Conservation (phyloP, 768 basidiomycete genomes). For the Sistotremastrum niveocremeum region DNA sequence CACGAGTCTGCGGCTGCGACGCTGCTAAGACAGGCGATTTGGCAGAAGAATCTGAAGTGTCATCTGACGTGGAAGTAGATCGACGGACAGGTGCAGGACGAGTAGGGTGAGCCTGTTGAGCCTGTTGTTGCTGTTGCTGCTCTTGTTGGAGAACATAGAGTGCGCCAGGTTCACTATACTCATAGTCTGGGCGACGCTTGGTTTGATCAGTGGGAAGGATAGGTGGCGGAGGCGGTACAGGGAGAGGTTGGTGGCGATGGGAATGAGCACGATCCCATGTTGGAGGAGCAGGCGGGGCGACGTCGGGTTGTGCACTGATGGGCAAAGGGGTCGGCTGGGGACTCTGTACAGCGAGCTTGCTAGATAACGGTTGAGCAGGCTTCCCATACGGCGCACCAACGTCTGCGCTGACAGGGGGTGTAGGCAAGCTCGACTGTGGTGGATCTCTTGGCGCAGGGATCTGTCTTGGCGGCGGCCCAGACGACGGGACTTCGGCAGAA, state of each 20-base stretch:
- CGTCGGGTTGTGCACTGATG: background rate
- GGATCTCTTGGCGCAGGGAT: too few relatives aligned
- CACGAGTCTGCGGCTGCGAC: conserved; percentile 30
- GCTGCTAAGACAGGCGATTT: conserved; percentile 17
- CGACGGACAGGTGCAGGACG: conserved; percentile 8
- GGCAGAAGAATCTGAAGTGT: background rate
- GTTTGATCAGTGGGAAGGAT: background rate
- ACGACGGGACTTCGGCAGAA: too few relatives aligned
- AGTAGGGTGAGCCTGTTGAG: conserved; percentile 1
- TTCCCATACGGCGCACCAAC: too few relatives aligned
- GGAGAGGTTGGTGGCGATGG: background rate
- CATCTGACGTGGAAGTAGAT: background rate
- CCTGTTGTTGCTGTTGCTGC: conserved; percentile 17
- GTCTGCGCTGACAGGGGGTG: too few relatives aligned
- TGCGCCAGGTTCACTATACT: conserved; percentile 47
- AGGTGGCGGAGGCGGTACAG: background rate
- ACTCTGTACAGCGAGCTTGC: background rate
- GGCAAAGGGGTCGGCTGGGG: background rate
- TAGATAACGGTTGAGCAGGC: too few relatives aligned
- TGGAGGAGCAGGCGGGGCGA: conserved; percentile 11
- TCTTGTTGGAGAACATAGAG: conserved; percentile 58
- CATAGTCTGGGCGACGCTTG: conserved; percentile 16
- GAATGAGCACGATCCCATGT: conserved; percentile 1
- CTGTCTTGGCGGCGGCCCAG: too few relatives aligned
- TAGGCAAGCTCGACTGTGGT: too few relatives aligned